Base-by-base conservation (phyloP, 2,329 filamentous ascomycete species). In the Colletotrichum tropicicola region DNA sequence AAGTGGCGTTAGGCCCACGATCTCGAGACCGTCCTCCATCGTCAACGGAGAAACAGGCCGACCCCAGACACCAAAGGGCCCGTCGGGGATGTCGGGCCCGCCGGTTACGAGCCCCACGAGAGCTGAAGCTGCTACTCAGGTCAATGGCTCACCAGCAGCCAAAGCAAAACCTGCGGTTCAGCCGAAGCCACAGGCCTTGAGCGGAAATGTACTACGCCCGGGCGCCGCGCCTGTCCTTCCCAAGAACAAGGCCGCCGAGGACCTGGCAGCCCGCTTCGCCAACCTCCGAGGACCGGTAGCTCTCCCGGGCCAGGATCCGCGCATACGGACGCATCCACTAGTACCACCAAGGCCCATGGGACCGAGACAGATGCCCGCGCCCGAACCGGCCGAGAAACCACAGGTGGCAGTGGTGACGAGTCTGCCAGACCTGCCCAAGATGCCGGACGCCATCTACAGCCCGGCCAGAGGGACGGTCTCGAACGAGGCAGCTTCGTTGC, bases 391-490 rank as follows among this genome's bases (percentile, higher is more conserved):
- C 5, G 73, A 76, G 17, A 80, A 82, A 44, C 78, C 80, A 1
- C 81, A 81, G 53, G 73, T 86, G 9, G 80, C 82, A 3, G 70
- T 89, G 1, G 80, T 86, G 48, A 86, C 80, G 25, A 74, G 84
- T n/a, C 74, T 87, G 7, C 82, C 86, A 10, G 82, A 82, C 15
- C 79, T 93, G 72, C 91, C 91, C 10, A 91, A 91, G 73, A 78
- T 90, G 47, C 92, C 92, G 1, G 90, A 90, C 71, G 90, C 92
- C 7, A 92, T 92, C 4, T 94, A 94, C 72, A 93, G 89, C 70
- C 92, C 92, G n/a, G 90, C 90, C 1, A 85, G 91, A 32, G 92
- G 92, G 27, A 91, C 89, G 59, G 82, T 90, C 5, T 88, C 89
- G 3, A 87, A 86, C 23, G 88, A 89, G 65, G 84, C 87, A 23